A percentile compares a stretch with the other conserved stretches of the same genome.
These are phyloP conservation scores for Knoxia roxburghii DNA, from an alignment of 257 asterid species.

Conservation along the genomic window DNA sequence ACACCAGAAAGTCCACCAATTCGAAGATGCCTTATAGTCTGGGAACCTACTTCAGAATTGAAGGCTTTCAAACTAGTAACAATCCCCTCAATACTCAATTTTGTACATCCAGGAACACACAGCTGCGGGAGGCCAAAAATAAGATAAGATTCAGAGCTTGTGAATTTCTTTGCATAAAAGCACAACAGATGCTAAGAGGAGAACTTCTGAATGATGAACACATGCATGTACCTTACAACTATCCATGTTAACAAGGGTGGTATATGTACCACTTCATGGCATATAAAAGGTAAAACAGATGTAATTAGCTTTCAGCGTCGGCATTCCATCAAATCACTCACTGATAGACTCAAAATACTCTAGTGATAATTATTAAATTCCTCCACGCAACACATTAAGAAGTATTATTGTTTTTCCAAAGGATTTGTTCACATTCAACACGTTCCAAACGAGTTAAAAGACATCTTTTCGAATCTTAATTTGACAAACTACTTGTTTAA, in stretches of 20 bases:
- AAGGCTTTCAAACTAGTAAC: constrained; percentile 41
- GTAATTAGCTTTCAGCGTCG: background rate
- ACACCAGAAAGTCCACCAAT: constrained; percentile 66
- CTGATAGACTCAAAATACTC: background rate
- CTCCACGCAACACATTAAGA: background rate
- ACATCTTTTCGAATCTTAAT: background rate
- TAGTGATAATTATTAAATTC: no score
- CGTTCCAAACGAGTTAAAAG: background rate
- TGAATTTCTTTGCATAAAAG: no score
- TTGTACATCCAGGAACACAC: constrained; percentile 74
- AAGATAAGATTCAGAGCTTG: constrained; percentile 12
- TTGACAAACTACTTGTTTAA: background rate
- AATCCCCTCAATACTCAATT: constrained; percentile 58
- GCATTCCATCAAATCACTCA: background rate
- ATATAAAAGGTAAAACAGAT: background rate
- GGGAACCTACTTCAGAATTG: constrained; percentile 33
- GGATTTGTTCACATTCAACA: background rate
- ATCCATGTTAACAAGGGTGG: background rate
- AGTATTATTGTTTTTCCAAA: background rate
- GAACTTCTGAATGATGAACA: background rate
- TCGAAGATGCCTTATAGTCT: constrained; percentile 55
- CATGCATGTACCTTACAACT: background rate
- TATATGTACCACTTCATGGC: background rate
- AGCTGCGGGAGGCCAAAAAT: constrained; percentile 41
- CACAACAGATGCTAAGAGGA: background rate